phyloP scores from a whole-genome alignment of 192 early-diverging fungal species.

The Backusella macrospora region DNA sequence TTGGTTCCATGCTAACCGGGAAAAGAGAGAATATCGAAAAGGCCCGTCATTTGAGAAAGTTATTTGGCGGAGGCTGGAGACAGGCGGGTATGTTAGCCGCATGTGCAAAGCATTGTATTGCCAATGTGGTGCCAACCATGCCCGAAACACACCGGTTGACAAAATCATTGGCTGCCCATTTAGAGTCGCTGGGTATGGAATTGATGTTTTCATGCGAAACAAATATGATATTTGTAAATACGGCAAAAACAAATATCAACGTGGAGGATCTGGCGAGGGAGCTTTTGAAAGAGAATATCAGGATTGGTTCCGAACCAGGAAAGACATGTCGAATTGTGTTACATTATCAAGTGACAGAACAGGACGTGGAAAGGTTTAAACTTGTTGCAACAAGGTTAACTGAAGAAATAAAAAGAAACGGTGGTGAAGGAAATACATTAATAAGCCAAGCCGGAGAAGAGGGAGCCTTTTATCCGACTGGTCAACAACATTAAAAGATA shows the following conservation, averaged over 20 bases:
- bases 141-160: slow-evolving; percentile 68
- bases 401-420: background rate
- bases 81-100: slow-evolving; percentile 86
- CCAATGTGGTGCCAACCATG: slow-evolving; percentile 74
- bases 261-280: slow-evolving; percentile 46
- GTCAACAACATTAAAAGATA: background rate
- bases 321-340: slow-evolving; percentile 62
- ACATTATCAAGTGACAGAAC: slow-evolving; percentile 66
- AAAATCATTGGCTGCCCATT: slow-evolving; percentile 57
- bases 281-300: slow-evolving; percentile 51
- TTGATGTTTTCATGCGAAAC: slow-evolving; percentile 73
- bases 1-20: slow-evolving; percentile 86
- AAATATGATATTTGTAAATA: slow-evolving; percentile 88
- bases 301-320: slow-evolving; percentile 48
- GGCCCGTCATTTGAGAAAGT: slow-evolving; percentile 82
- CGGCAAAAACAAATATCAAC: slow-evolving; percentile 47
- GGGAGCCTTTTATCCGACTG: background rate
- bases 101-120: slow-evolving; percentile 73
- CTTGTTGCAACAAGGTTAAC: background rate
- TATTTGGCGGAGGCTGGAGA: slow-evolving; percentile 94
- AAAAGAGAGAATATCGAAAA: slow-evolving; percentile 67
- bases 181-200: slow-evolving; percentile 62
- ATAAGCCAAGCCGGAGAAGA: background rate
- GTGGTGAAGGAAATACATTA: background rate
- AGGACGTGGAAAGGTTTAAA: slow-evolving; percentile 53